These are phyloP conservation scores for Geranium rotundifolium DNA, from an alignment of 345 rosid genomes.

Conservation along the genomic window DNA sequence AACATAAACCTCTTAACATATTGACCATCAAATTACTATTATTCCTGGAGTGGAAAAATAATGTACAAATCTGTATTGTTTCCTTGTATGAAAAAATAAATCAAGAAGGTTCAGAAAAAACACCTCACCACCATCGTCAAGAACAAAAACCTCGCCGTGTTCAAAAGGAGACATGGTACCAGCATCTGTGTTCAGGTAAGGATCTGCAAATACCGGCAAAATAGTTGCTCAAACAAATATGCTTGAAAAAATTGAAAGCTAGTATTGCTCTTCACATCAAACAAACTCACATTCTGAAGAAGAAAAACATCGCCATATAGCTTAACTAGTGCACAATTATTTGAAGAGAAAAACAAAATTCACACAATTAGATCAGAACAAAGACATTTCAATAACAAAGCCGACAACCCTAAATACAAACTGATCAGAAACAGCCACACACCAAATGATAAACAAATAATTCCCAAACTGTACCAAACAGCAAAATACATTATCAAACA, in stretches of 20 bases:
- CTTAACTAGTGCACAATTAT: not conserved
- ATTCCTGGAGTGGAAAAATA: not conserved
- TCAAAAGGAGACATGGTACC: constrained; percentile 93
- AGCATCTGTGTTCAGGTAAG: constrained; percentile 74
- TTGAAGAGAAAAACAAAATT: not conserved
- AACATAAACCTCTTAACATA: not conserved
- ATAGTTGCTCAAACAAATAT: not conserved
- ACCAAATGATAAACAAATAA: no score
- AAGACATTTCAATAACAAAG: not conserved
- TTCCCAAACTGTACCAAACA: no score
- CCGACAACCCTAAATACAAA: not conserved
- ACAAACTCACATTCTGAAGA: no score
- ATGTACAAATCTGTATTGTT: not conserved
- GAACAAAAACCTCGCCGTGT: constrained; percentile 79
- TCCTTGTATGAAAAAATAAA: not conserved
- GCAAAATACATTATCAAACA: no score
- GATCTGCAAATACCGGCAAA: constrained; percentile 33
- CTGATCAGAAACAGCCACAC: no score
- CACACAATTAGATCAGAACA: not conserved
- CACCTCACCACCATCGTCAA: constrained; percentile 88
- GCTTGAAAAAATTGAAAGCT: not conserved
- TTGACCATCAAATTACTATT: not conserved
- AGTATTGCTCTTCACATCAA: not conserved
- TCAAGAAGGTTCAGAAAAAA: not conserved
- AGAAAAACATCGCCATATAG: not conserved